Base-by-base conservation (phyloP, 176 grass and related monocot species). In the Guadua angustifolia region DNA sequence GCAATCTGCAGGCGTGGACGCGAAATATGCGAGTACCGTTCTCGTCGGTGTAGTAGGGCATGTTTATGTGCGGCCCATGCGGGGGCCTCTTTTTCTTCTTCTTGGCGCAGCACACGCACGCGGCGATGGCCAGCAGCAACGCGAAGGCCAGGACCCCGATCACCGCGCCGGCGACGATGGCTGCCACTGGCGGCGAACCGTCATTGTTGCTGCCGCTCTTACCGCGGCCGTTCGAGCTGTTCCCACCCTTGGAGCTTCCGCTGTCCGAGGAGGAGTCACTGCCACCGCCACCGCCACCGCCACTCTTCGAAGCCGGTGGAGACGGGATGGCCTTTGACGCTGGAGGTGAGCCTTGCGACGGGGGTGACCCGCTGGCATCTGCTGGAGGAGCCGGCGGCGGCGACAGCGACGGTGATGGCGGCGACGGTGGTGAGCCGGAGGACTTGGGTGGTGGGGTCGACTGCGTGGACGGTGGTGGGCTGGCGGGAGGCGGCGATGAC, bases 81-180 rank as follows among this genome's bases (percentile, higher is more conserved):
- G 40, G 62, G 4, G 50, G 74, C 21, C 7, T 29, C 89, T 84
- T 87, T 84, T 82, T 88, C 83, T 84, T 94, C 70, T 16, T 84
- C 82, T 60, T 77, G 60, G 50, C n/a, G 85, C 87, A 94, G 84
- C 88, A 89, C 69, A 83, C 82, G 73, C 90, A 79, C 40, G 85
- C 78, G 46, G 81, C 56, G 10, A 88, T 74, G 80, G 72, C 53
- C 82, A 94, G 75, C 3, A 92, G 68, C 33, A 90, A 19, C 10
- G 69, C 17, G 67, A 94, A 88, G 45, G 77, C 51, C 19, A 71
- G 25, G 42, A 92, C 57, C 7, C 90, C 93, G 15, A 88, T 67
- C 29, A 87, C 70, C 29, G 79, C 63, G 74, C 90, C 93, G 21
- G 70, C 62, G 4, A 90, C 66, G 77, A 47, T 52, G 42, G 24